Percentiles rank a stretch among this genome's conserved stretches.
Conservation (phyloP, 352 stramenopile species). For the Phytophthora pini region DNA sequence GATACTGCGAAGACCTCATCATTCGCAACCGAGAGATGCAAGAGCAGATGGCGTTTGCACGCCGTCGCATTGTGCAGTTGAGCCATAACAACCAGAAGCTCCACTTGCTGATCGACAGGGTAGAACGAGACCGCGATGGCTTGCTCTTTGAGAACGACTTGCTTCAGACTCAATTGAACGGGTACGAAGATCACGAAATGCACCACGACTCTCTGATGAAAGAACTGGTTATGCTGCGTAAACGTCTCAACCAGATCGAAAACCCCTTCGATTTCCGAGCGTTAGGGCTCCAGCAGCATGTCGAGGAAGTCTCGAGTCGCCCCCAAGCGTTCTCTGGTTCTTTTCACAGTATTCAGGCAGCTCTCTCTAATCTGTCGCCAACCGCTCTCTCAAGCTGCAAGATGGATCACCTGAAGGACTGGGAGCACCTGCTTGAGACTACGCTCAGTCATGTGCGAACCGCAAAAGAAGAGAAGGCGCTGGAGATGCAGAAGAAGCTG, state of each 20-base stretch:
- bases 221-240: constrained; percentile 58
- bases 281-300: constrained; percentile 13
- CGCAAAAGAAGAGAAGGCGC: constrained; percentile 75
- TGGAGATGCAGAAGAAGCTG: constrained; percentile 79
- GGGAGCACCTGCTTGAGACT: constrained; percentile 74
- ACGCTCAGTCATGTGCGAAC: constrained; percentile 59
- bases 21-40: constrained; percentile 80
- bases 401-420: constrained; percentile 73
- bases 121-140: constrained; percentile 84
- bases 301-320: background rate
- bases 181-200: constrained; percentile 68
- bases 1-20: constrained; percentile 79
- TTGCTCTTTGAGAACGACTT: constrained; percentile 86
- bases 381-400: constrained; percentile 31
- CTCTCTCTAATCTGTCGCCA: constrained; percentile 34
- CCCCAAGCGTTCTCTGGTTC: constrained; percentile 7
- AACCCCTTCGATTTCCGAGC: constrained; percentile 8
- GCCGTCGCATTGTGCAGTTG: constrained; percentile 68
- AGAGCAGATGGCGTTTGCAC: constrained; percentile 70
- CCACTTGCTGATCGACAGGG: constrained; percentile 81
- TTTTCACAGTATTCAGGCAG: constrained; percentile 38
- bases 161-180: constrained; percentile 75
- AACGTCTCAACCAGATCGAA: constrained; percentile 48
- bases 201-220: constrained; percentile 75
- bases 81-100: constrained; percentile 87